Percentiles rank a stretch among this genome's conserved stretches.
These are phyloP conservation scores for Chrysanthemum lavandulifolium DNA, from an alignment of 129 eudicot genomes.

Conservation along the genomic window DNA sequence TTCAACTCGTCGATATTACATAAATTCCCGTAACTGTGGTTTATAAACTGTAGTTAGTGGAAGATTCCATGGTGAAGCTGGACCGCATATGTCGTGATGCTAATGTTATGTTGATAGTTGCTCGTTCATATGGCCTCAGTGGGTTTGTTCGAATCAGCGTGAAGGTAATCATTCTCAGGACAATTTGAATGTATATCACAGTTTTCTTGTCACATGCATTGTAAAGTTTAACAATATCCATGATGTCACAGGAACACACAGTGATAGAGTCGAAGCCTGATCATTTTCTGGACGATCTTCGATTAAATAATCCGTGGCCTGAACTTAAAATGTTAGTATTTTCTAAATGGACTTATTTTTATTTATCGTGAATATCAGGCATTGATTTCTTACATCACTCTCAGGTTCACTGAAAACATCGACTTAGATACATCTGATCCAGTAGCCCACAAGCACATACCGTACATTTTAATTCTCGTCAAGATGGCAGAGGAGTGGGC, in stretches of 20 bases:
- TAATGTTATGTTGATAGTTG: slow-evolving; percentile 75
- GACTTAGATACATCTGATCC: slow-evolving; percentile 69
- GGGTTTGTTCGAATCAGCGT: slow-evolving; percentile 93
- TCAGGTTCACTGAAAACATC: slow-evolving; percentile 69
- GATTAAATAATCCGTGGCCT: slow-evolving; percentile 96
- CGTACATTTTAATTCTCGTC: slow-evolving; percentile 83
- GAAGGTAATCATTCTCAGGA: slow-evolving; percentile 52
- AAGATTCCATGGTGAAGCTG: slow-evolving; percentile 83
- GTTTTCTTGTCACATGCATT: not conserved
- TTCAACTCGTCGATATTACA: not conserved
- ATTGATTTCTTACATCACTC: not conserved
- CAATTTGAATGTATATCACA: not conserved
- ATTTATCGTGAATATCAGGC: slow-evolving; percentile 6
- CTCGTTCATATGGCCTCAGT: slow-evolving; percentile 94
- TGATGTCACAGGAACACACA: slow-evolving; percentile 70
- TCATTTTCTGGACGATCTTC: slow-evolving; percentile 91
- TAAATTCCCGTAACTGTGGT: not conserved
- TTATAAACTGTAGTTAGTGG: slow-evolving; percentile 61
- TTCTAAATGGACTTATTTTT: not conserved
- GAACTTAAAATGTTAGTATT: slow-evolving; percentile 71
- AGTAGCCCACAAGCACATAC: slow-evolving; percentile 85
- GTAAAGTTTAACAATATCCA: not conserved
- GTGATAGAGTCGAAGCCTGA: slow-evolving; percentile 98
- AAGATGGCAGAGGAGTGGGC: slow-evolving; percentile 89
- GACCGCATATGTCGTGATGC: slow-evolving; percentile 88